Conservation (phyloP, 257 asterid species). For the Solanum pinnatisectum region DNA sequence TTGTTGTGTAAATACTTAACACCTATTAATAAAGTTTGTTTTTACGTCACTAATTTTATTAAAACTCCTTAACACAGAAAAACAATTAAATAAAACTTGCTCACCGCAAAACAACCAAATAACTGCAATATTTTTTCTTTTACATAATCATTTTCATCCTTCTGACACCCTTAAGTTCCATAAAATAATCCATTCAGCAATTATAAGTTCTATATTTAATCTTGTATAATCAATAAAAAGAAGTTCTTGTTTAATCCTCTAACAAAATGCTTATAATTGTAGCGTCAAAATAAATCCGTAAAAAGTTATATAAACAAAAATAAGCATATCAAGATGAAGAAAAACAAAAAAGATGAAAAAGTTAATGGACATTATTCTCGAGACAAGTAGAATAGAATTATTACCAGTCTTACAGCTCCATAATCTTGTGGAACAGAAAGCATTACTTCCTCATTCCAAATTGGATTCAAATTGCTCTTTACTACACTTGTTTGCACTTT, state of each 20-base stretch:
- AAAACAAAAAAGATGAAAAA: neutral
- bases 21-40: neutral
- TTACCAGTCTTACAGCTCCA: constrained; percentile 78
- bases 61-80: neutral
- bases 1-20: neutral
- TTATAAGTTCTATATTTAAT: neutral
- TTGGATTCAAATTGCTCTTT: constrained; percentile 84
- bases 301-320: neutral
- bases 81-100: neutral
- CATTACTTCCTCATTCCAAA: constrained; percentile 93
- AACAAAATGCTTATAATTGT: neutral
- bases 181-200: neutral
- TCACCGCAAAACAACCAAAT: neutral
- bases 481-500: constrained; percentile 67
- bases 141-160: neutral
- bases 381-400: neutral
- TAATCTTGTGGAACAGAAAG: constrained; percentile 86
- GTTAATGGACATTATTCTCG: neutral
- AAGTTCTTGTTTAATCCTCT: neutral
- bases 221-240: neutral
- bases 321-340: neutral
- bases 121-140: neutral
- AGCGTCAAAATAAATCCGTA: neutral
- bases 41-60: neutral
- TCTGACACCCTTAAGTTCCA: neutral